These are phyloP conservation scores for Tetrapisispora nanseiensis DNA, from an alignment of 805 yeast species.

Conservation along the genomic window DNA sequence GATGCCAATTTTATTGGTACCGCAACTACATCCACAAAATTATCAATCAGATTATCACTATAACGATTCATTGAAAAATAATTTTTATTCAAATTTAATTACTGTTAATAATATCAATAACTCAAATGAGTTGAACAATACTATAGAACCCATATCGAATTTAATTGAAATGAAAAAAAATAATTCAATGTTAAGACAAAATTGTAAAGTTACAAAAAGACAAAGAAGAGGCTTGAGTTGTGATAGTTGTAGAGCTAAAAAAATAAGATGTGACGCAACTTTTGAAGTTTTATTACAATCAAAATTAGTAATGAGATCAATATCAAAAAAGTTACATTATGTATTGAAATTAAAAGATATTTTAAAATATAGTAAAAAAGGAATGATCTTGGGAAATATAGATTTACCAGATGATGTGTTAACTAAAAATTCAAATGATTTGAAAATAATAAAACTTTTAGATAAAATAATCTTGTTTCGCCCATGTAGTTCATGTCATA, in stretches of 20 bases:
- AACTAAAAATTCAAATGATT: background rate
- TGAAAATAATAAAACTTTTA: slow-evolving; percentile 17
- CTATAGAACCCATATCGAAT: too few species aligned
- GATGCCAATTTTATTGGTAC: slow-evolving; percentile 1
- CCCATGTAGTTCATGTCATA: slow-evolving; percentile 47
- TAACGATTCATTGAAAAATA: too few species aligned
- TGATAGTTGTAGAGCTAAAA: slow-evolving; percentile 57
- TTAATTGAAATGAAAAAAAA: too few species aligned
- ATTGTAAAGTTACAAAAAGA: too few species aligned
- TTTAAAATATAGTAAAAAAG: slow-evolving; percentile 2
- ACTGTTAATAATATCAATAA: too few species aligned
- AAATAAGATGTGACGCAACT: slow-evolving; percentile 66
- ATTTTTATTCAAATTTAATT: too few species aligned
- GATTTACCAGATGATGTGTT: slow-evolving; percentile 2
- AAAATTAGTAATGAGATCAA: slow-evolving; percentile 12
- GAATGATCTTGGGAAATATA: background rate
- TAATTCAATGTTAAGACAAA: too few species aligned
- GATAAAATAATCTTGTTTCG: slow-evolving; percentile 38
- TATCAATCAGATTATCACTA: background rate
- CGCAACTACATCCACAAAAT: background rate
- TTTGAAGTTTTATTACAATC: slow-evolving; percentile 34
- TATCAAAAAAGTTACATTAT: slow-evolving; percentile 17
- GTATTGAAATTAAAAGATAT: slow-evolving; percentile 10
- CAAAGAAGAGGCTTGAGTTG: slow-evolving; percentile 71
- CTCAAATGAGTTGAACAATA: too few species aligned